A percentile compares a stretch with the other conserved stretches of the same genome.
Conservation (phyloP, 345 rosid species). For the Turritis glabra region DNA sequence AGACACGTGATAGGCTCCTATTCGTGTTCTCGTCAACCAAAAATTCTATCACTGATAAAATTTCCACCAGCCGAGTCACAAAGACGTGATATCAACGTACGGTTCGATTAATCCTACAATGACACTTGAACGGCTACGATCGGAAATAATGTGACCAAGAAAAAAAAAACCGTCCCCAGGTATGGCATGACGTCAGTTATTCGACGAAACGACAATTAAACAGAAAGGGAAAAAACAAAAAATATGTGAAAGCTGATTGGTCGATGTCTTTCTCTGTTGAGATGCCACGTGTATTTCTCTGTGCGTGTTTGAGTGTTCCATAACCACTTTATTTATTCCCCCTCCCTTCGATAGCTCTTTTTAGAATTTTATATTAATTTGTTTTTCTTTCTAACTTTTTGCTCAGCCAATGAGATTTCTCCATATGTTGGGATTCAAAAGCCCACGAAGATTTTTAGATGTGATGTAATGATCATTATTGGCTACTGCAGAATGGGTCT, state of each 20-base stretch:
- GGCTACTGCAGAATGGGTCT: slow-evolving; percentile 18
- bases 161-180: too few relatives aligned
- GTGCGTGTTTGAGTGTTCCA: slow-evolving; percentile 34
- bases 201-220: not conserved
- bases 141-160: too few relatives aligned
- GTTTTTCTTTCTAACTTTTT: slow-evolving; percentile 8
- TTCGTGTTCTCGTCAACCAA: slow-evolving; percentile 24
- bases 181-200: slow-evolving; percentile 31
- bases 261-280: slow-evolving; percentile 1
- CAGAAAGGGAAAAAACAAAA: slow-evolving; percentile 3
- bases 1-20: slow-evolving; percentile 36
- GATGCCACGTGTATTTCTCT: slow-evolving; percentile 24
- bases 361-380: slow-evolving; percentile 18
- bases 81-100: slow-evolving; percentile 32
- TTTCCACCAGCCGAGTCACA: not conserved
- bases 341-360: slow-evolving; percentile 33
- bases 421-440: slow-evolving; percentile 39
- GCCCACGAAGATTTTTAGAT: slow-evolving; percentile 36
- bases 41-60: not conserved
- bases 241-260: slow-evolving; percentile 36
- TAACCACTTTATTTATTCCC: slow-evolving; percentile 38
- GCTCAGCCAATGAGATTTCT: slow-evolving; percentile 18
- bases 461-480: slow-evolving; percentile 40
- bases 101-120: not conserved
- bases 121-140: slow-evolving; percentile 16